A percentile compares a stretch with the other conserved stretches of the same genome.
Evolutionary conservation across 441 rosid species (phyloP).

Genomic region (Syzygium malaccense): DNA sequence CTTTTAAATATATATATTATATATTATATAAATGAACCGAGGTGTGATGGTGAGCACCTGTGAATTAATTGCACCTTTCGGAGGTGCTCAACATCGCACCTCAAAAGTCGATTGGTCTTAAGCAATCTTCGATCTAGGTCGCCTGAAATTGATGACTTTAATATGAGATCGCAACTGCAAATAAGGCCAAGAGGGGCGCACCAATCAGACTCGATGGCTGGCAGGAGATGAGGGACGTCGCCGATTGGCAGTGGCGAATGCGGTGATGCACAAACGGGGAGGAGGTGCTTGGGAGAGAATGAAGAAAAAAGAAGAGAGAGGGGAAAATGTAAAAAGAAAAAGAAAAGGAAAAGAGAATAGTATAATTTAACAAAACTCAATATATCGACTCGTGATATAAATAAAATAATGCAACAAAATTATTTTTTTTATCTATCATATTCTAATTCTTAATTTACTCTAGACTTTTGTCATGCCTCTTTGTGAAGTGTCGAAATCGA

Average conservation of each 20-base stretch:
- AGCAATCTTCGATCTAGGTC: rapidly evolving
- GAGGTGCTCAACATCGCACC: too few species aligned
- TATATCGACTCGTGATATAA: too few species aligned
- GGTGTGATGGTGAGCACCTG: not conserved
- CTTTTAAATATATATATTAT: too few species aligned
- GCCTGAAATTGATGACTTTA: rapidly evolving
- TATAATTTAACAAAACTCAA: too few species aligned
- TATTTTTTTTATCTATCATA: too few species aligned
- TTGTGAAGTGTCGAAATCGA: too few species aligned
- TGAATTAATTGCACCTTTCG: not conserved
- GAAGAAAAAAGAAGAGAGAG: not conserved
- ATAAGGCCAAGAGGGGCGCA: not conserved
- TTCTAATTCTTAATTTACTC: too few species aligned
- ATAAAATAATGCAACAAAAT: not conserved
- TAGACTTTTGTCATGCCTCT: too few species aligned
- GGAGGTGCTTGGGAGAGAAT: not conserved
- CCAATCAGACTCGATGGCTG: too few species aligned
- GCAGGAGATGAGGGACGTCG: not conserved
- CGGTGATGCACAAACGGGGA: not conserved
- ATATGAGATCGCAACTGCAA: rapidly evolving
- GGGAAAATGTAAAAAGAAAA: not conserved
- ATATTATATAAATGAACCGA: not conserved
- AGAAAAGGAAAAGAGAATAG: too few species aligned
- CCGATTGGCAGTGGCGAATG: rapidly evolving
- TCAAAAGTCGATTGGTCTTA: rapidly evolving